Percentiles rank a stretch among this genome's conserved stretches.
Conservation (phyloP, 768 basidiomycete species). For the Punctularia strigosozonata region DNA sequence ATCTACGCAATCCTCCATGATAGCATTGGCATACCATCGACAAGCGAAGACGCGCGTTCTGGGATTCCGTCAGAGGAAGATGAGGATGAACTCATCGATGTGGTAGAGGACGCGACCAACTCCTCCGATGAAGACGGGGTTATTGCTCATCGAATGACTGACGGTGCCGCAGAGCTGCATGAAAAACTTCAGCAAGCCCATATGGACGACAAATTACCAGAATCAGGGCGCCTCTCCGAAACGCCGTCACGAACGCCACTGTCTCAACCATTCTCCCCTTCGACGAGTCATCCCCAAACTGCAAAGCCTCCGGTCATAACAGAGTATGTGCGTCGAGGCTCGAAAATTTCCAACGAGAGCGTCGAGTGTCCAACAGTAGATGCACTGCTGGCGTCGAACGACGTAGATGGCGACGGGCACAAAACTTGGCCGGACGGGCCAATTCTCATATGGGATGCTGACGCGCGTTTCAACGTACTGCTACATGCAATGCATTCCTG, state of each 20-base stretch:
- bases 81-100: slow-evolving; percentile 54
- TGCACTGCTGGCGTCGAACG: too few species aligned
- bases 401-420: too few species aligned
- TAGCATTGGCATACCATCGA: slow-evolving; percentile 45
- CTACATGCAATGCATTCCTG: slow-evolving; percentile 48
- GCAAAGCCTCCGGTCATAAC: slow-evolving; percentile 13
- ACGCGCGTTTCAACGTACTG: slow-evolving; percentile 42
- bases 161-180: too few species aligned
- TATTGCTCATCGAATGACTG: too few species aligned
- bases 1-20: slow-evolving; percentile 58
- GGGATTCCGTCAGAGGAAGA: slow-evolving; percentile 33
- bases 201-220: too few species aligned
- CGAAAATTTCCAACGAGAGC: slow-evolving; percentile 46
- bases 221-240: too few species aligned
- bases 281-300: slow-evolving; percentile 17
- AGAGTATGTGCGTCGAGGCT: slow-evolving; percentile 64
- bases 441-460: too few species aligned
- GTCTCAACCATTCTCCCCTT: slow-evolving; percentile 26
- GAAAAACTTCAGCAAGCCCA: too few species aligned
- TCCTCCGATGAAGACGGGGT: slow-evolving; percentile 38
- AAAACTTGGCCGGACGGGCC: too few species aligned
- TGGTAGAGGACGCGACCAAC: slow-evolving; percentile 51
- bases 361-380: slow-evolving; percentile 39
- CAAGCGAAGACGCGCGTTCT: slow-evolving; percentile 6
- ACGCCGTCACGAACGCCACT: too few species aligned